Evolutionary conservation across 106 monocot species (phyloP).

Genomic region (Apostasia ramifera): DNA sequence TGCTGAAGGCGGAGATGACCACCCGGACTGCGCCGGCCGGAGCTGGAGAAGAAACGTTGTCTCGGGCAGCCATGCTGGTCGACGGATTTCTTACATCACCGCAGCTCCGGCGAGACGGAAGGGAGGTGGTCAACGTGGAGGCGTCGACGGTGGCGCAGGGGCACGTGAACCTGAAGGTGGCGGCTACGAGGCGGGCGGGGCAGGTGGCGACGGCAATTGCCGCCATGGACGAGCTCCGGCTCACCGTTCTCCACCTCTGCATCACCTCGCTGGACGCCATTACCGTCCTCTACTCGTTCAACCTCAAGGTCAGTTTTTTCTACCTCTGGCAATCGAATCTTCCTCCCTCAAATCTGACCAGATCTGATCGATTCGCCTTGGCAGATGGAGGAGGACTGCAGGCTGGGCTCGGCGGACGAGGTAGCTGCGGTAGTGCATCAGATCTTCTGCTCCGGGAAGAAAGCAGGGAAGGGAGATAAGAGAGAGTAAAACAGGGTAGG

Average conservation of each 20-base stretch:
- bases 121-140: slow-evolving; percentile 58
- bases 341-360: background rate
- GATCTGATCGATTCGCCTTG: background rate
- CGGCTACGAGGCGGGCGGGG: slow-evolving; percentile 30
- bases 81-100: slow-evolving; percentile 54
- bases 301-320: slow-evolving; percentile 57
- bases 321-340: background rate
- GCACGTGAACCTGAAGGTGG: slow-evolving; percentile 69
- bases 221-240: slow-evolving; percentile 62
- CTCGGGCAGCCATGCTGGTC: background rate
- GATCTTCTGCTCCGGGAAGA: slow-evolving; percentile 32
- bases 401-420: slow-evolving; percentile 70
- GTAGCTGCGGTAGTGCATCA: slow-evolving; percentile 79
- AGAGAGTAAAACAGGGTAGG: no score
- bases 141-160: slow-evolving; percentile 55
- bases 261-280: slow-evolving; percentile 42
- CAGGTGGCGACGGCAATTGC: slow-evolving; percentile 54
- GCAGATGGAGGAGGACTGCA: slow-evolving; percentile 81
- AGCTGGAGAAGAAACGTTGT: background rate
- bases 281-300: slow-evolving; percentile 70
- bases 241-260: slow-evolving; percentile 69
- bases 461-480: no score
- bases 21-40: background rate
- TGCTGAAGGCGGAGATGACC: slow-evolving; percentile 51
- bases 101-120: slow-evolving; percentile 23